Conservation (phyloP, 108 stramenopile species). For the Fragilariopsis cylindrus region DNA sequence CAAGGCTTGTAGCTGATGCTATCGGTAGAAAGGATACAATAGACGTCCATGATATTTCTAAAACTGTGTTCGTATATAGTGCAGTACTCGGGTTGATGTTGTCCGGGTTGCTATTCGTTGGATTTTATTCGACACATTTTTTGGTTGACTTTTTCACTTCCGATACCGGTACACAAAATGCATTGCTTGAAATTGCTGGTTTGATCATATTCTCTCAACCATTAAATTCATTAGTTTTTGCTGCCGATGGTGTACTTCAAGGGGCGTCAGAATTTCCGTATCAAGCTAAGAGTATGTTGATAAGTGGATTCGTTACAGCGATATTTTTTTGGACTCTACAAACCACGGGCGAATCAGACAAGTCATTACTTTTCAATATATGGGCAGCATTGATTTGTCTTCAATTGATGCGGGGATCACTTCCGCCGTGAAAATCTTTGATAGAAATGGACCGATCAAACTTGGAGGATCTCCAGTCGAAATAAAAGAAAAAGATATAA, state of each 20-base stretch:
- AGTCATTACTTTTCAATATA: conserved; percentile 56
- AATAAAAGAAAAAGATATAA: neutral
- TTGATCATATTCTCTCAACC: conserved; percentile 81
- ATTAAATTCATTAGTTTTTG: conserved; percentile 82
- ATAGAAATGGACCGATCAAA: conserved; percentile 70
- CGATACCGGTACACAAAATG: conserved; percentile 62
- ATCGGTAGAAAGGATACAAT: conserved; percentile 55
- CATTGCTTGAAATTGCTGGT: conserved; percentile 57
- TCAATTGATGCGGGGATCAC: conserved; percentile 80
- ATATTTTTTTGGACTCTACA: conserved; percentile 49
- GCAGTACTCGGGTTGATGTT: conserved; percentile 56
- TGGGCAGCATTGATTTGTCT: conserved; percentile 76
- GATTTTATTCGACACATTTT: conserved; percentile 53
- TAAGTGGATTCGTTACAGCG: conserved; percentile 63
- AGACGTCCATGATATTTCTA: conserved; percentile 47
- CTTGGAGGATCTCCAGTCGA: conserved; percentile 15
- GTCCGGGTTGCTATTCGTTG: conserved; percentile 50
- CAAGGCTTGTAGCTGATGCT: conserved; percentile 83
- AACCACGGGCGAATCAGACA: conserved; percentile 39
- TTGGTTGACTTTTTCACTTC: conserved; percentile 65
- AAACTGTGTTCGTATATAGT: conserved; percentile 75
- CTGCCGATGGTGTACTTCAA: conserved; percentile 87
- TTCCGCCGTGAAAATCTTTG: conserved; percentile 67
- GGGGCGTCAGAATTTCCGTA: conserved; percentile 81
- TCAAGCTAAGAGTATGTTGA: conserved; percentile 80